Base-by-base conservation (phyloP, 345 rosid species). In the Excoecaria agallocha region DNA sequence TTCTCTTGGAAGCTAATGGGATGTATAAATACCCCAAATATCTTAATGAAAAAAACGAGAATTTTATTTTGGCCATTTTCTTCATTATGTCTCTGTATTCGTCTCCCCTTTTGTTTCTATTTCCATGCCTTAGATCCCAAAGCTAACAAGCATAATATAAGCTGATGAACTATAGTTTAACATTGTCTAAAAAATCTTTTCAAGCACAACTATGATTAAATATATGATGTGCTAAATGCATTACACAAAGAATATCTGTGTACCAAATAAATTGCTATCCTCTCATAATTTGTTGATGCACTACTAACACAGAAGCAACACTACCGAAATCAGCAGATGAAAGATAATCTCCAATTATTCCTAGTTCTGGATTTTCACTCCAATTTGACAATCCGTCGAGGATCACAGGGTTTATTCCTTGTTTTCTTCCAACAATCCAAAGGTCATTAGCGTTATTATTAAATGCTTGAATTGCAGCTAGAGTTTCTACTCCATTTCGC, bases 341-440 rank as follows among this genome's bases (percentile, higher is more conserved):
- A 48, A 92, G 60, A 55, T 74, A 85, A 65, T 94, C 98, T 16
- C 94, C 94, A 0, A 90, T 80, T 0, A 85, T 78, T 43, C 97
- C 97, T 24, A 88, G 80, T 60, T 87, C 91, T 17, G 62, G 61
- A 50, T 88, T 78, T 3, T 85, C 85, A 48, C 86, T 84, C 98
- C 97, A 92, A 19, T 76, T 74, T 3, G 82, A 70, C 38, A 94
- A 25, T 19, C 98, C 94, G 43, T 89, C 86, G 43, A 88, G 68
- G 6, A 92, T 76, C 49, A 79, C 84, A 0, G 89, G 91, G 41
- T 89, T 89, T 1, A 86, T 85, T 56, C 93, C 92, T 64, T 86
- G 87, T 65, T 77, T 76, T 56, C 92, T 90, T 20, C 98, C 98
- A 2, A 86, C 82, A 19, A 94, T 88, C 96, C 94, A 92, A 3